Base-by-base conservation (phyloP, 2,329 filamentous ascomycete species). In the Metarhizium brunneum region DNA sequence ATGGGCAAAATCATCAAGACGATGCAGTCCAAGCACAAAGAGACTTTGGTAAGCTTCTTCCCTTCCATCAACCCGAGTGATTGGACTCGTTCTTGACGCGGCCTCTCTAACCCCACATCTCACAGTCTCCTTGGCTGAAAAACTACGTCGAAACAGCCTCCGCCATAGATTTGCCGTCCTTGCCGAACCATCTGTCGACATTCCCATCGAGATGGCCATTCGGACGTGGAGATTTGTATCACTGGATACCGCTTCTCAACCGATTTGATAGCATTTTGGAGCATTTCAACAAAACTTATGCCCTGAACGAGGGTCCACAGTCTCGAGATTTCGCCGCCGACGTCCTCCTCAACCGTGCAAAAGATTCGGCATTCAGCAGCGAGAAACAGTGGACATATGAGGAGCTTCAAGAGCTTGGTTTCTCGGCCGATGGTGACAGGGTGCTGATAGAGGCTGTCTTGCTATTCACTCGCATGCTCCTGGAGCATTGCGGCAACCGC, bases 241-340 rank as follows among this genome's bases (percentile, higher is more conserved):
- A 99, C 77, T 99, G 95, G 95, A 96, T 99, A 62, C 86, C 89
- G 32, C 81, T 96, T 29, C 75, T 99, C 58, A 95, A 99, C 71
- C 86, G 91, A 56, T 97, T 99, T 71, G 94, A 99, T 71, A 83
- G 82, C 65, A 85, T 97, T 60, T 76, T 99, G 45, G 90, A 95
- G 64, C 77, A 83, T 43, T 91, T 95, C 69, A 90, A 86, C 70
- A 79, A 82, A 56, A 85, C 84, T 61, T 99, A 99, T 73, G 84
- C 84, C 59, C 77, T 99, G 55, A 83, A 84, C 58, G 81, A 87
- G 57, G 90, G 90, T 0, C 90, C 91, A 2, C 95, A 99, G 71
- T 82, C 78, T 50, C 81, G 84, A 62, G 83, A 89, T 32, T 96
- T 97, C 64, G 79, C 78, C 58, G 81, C 80, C 64, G 81, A 81